Evolutionary conservation across 129 eudicot genomes (phyloP).

Genomic region (Chrysanthemum lavandulifolium): DNA sequence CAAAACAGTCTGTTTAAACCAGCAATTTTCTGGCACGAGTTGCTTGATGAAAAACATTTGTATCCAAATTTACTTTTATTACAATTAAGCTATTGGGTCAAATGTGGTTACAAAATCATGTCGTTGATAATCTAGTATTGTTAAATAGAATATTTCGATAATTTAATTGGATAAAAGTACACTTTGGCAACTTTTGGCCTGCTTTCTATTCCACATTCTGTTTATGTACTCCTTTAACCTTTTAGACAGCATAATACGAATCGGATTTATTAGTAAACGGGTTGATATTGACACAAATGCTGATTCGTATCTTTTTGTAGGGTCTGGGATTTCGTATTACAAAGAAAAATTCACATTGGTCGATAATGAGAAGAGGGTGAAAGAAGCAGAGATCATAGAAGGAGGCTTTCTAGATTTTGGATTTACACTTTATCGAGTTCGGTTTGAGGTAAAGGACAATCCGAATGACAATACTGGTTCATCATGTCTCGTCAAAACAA

Average conservation of each 20-base stretch:
- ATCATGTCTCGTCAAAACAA: conserved; percentile 13
- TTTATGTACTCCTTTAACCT: too few relatives aligned
- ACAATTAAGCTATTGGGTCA: too few relatives aligned
- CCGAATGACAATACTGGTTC: conserved; percentile 2
- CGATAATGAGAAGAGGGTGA: conserved; percentile 23
- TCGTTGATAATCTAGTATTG: too few relatives aligned
- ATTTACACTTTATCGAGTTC: conserved; percentile 25
- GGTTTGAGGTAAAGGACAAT: conserved; percentile 22
- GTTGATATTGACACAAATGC: not conserved
- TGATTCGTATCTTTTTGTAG: not conserved
- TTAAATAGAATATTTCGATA: too few relatives aligned
- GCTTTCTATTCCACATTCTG: too few relatives aligned
- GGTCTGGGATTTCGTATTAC: conserved; percentile 11
- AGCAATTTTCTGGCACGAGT: too few relatives aligned
- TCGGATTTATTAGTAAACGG: not conserved
- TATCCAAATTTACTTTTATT: too few relatives aligned
- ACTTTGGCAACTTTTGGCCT: too few relatives aligned
- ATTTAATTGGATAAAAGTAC: too few relatives aligned
- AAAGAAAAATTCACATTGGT: conserved; percentile 24
- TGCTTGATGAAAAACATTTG: too few relatives aligned
- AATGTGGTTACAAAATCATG: too few relatives aligned
- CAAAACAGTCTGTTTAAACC: too few relatives aligned
- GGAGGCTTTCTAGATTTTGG: conserved; percentile 32
- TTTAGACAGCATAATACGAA: not conserved
- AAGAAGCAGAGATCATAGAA: conserved; percentile 26